Percentiles rank a stretch among this genome's conserved stretches.
These are phyloP conservation scores for Paraphysoderma sedebokerense DNA, from an alignment of 371 early-diverging fungal genomes.

Conservation along the genomic window DNA sequence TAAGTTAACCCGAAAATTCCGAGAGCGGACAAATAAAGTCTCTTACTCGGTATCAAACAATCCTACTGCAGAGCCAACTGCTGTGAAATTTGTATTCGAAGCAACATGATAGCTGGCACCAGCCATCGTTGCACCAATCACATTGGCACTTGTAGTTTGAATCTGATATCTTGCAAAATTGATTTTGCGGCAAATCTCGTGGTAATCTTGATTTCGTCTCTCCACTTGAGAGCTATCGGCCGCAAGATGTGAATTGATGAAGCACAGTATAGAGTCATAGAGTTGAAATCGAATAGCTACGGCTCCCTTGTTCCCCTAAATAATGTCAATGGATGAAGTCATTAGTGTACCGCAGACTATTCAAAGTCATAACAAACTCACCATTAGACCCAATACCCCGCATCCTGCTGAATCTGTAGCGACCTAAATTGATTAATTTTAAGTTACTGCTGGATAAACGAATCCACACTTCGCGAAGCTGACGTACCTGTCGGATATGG, in stretches of 20 bases:
- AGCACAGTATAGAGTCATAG: conserved; percentile 68
- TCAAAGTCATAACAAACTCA: background rate
- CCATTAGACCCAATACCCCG: conserved; percentile 49
- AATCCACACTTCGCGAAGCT: conserved; percentile 68
- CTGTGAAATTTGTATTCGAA: background rate
- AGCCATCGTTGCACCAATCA: conserved; percentile 48
- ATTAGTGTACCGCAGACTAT: conserved; percentile 2
- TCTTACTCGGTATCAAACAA: background rate
- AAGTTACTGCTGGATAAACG: conserved; percentile 45
- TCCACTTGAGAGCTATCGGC: conserved; percentile 34
- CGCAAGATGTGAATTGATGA: conserved; percentile 85
- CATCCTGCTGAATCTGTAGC: conserved; percentile 42
- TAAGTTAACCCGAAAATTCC: background rate
- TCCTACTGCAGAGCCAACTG: background rate
- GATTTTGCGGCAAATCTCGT: conserved; percentile 1
- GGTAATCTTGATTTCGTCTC: conserved; percentile 1
- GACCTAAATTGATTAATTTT: conserved; percentile 17
- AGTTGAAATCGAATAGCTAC: conserved; percentile 71
- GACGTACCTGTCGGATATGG: too few species aligned
- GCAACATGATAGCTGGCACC: conserved; percentile 47
- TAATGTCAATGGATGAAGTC: conserved; percentile 65
- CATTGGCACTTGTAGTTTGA: conserved; percentile 50
- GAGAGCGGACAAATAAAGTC: background rate
- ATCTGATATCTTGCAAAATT: conserved; percentile 34
- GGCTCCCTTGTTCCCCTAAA: conserved; percentile 70